Conservation (phyloP, 768 basidiomycete genomes). For the Phlegmacium glaucopus region DNA sequence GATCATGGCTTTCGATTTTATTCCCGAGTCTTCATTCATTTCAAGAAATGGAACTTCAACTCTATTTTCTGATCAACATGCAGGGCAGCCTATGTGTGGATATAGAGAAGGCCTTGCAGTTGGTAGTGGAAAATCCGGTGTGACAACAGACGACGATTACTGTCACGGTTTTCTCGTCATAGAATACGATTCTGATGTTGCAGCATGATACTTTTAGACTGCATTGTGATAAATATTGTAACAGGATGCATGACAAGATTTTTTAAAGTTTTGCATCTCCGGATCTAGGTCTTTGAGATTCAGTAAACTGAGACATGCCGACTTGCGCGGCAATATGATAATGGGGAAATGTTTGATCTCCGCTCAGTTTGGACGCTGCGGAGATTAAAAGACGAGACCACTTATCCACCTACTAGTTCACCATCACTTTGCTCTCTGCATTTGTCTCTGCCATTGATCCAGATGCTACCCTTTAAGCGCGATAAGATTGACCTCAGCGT, state of each 20-base stretch:
- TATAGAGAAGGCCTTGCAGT: not conserved
- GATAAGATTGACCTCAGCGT: constrained; percentile 97
- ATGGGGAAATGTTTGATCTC: constrained; percentile 18
- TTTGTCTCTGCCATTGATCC: constrained; percentile 18
- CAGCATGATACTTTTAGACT: not conserved
- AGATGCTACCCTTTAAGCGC: constrained; percentile 74
- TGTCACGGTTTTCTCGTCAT: not conserved
- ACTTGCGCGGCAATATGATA: too few relatives aligned
- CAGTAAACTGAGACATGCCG: too few relatives aligned
- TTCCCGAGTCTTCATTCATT: not conserved
- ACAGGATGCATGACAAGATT: too few relatives aligned
- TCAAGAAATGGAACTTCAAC: too few relatives aligned
- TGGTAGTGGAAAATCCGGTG: not conserved
- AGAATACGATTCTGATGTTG: not conserved
- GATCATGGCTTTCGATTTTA: constrained; percentile 9
- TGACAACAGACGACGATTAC: not conserved
- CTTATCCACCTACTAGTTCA: too few relatives aligned
- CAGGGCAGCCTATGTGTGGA: not conserved
- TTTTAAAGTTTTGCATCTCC: too few relatives aligned
- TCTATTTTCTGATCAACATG: too few relatives aligned
- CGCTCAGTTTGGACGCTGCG: constrained; percentile 31
- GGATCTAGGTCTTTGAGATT: too few relatives aligned
- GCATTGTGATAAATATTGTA: not conserved
- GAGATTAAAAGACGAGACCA: constrained; percentile 15
- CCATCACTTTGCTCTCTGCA: constrained; percentile 15